These are phyloP conservation scores for Smittium culicis DNA, from an alignment of 371 early-diverging fungal species.

Conservation along the genomic window DNA sequence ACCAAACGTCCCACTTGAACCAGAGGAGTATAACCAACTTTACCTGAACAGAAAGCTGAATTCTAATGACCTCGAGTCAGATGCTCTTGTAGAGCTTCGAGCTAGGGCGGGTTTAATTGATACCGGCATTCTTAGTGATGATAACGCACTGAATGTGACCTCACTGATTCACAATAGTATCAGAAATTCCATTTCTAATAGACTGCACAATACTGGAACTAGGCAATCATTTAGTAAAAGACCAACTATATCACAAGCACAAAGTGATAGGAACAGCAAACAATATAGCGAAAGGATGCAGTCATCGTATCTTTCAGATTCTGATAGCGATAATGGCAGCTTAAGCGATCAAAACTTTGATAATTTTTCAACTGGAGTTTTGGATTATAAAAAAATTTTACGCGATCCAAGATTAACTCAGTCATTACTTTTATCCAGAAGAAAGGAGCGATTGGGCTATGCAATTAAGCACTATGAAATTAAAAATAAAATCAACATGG, in stretches of 20 bases:
- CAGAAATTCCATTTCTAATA: not conserved
- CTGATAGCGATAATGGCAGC: not conserved
- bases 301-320: not conserved
- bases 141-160: not conserved
- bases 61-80: not conserved
- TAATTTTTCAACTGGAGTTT: not conserved
- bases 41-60: not conserved
- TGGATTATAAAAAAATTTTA: slow-evolving; percentile 17
- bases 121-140: not conserved
- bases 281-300: not conserved
- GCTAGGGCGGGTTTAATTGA: not conserved
- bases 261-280: not conserved
- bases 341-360: slow-evolving; percentile 4
- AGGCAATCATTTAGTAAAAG: not conserved
- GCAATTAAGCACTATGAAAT: slow-evolving; percentile 29
- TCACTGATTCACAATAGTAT: not conserved
- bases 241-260: not conserved
- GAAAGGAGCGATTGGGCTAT: slow-evolving; percentile 27
- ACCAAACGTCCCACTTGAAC: not conserved
- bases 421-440: slow-evolving; percentile 27
- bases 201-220: not conserved
- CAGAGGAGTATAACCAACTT: not conserved
- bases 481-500: slow-evolving; percentile 19
- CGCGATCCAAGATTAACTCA: slow-evolving; percentile 32
- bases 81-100: not conserved